These are phyloP conservation scores for Ziziphus jujuba DNA, from an alignment of 306 rosid species.

Conservation along the genomic window DNA sequence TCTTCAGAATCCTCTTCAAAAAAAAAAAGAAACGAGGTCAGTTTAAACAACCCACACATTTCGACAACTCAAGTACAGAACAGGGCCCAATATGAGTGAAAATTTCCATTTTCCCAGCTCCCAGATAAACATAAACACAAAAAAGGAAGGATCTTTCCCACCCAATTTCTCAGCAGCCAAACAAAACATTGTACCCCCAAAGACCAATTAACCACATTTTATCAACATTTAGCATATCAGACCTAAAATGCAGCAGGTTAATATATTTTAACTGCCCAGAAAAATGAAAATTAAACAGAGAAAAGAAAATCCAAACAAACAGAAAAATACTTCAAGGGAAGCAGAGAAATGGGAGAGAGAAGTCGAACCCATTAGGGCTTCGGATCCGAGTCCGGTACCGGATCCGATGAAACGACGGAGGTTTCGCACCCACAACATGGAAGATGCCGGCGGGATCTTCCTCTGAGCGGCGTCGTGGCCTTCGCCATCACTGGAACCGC, in stretches of 20 bases:
- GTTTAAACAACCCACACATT: background rate
- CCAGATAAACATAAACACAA: background rate
- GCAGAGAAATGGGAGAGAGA: background rate
- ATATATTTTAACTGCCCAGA: background rate
- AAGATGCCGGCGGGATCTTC: conserved; percentile 86
- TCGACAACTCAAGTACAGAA: background rate
- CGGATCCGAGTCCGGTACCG: conserved; percentile 92
- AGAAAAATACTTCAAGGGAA: background rate
- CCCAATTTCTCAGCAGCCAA: conserved; percentile 18
- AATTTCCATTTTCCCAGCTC: background rate
- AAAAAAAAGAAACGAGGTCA: too few relatives aligned
- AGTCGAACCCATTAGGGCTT: conserved; percentile 82
- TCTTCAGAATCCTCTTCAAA: background rate
- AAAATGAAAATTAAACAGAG: conserved; percentile 2
- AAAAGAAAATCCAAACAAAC: background rate
- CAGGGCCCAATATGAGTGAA: background rate
- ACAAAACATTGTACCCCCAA: background rate
- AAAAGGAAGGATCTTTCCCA: background rate
- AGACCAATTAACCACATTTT: background rate
- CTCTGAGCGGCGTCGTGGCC: conserved; percentile 71
- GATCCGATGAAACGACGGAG: conserved; percentile 92
- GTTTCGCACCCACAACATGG: conserved; percentile 93
- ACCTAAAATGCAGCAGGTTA: background rate
- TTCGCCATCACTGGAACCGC: conserved; percentile 95
- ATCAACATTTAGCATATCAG: background rate